These are phyloP conservation scores for Tagetes patula DNA, from an alignment of 129 eudicot genomes.

Conservation along the genomic window DNA sequence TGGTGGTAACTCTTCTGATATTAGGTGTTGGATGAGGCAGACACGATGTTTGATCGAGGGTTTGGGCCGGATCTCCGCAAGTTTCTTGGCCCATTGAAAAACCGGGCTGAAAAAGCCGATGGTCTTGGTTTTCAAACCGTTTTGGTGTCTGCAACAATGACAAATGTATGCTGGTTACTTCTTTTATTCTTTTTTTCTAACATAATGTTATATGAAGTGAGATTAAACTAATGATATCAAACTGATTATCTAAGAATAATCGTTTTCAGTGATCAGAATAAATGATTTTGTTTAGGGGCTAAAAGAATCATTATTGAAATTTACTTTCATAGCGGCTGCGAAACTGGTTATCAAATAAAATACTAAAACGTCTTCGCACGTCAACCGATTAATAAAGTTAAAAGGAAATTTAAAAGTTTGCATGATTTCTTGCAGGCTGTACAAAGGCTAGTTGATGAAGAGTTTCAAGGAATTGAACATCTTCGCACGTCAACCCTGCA, in stretches of 20 bases:
- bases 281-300: not conserved
- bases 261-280: not conserved
- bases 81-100: constrained; percentile 80
- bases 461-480: constrained; percentile 85
- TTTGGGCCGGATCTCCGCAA: constrained; percentile 98
- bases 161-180: constrained; percentile 53
- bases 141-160: constrained; percentile 93
- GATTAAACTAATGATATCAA: not conserved
- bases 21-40: constrained; percentile 99
- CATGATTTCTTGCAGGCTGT: constrained; percentile 51
- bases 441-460: constrained; percentile 89
- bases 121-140: constrained; percentile 81
- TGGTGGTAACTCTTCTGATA: constrained; percentile 26
- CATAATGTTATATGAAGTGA: not conserved
- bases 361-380: not conserved
- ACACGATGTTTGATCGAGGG: constrained; percentile 96
- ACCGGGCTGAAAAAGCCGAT: constrained; percentile 66
- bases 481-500: constrained; percentile 86
- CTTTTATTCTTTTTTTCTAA: not conserved
- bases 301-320: not conserved
- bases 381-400: not conserved
- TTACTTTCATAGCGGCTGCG: not conserved
- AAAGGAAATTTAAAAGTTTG: not conserved
- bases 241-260: not conserved
- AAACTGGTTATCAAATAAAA: not conserved